Base-by-base conservation (phyloP, 2,329 filamentous ascomycete genomes). In the Raffaelea arxii region DNA sequence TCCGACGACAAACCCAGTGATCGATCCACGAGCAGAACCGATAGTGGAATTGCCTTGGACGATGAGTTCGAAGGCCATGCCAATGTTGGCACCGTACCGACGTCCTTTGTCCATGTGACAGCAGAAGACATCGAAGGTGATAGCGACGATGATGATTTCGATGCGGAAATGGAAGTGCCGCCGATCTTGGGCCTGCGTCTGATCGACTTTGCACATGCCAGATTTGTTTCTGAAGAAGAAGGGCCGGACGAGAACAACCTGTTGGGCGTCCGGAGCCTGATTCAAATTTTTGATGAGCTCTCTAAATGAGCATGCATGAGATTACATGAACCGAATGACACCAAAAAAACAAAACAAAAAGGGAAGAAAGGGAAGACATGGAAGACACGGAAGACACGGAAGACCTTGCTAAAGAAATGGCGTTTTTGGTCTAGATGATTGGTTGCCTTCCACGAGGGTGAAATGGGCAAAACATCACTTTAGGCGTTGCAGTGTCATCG, bases 131-230 rank as follows among this genome's bases (percentile, higher is more conserved):
- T 78, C 1, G 49, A 52, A 35, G 64, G 66, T 0, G 60, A 62
- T 2, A 63, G 68, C 1, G 69, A 70, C 2, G 69, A 71, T 2
- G 69, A 72, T 1, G 71, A 69, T 2, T 74, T 80, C 1, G 75
- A 80, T 2, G 75, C 79, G 3, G 67, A 71, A 39, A 69, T 74
- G 44, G 59, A 67, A 50, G 59, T 62, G 54, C 84, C 84, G 0
- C 82, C 82, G 56, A 77, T 94, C 38, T 87, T 84, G 57, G 76
- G 80, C 12, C 72, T 96, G 43, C 92, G 91, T 60, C 73, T 98
- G 52, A 98, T 98, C 56, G 92, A 98, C 63, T 98, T 98, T 72
- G 92, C 92, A 2, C 92, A 98, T 64, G 92, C 92, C 11, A 68
- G 72, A 43, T 97, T 84, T 82, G 84, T 80, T 1, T 84, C 86